Evolutionary conservation across 23 red algal species (phyloP), one percentile per base, ranked within the genome.

Genomic region (Agarophyton chilense): DNA sequence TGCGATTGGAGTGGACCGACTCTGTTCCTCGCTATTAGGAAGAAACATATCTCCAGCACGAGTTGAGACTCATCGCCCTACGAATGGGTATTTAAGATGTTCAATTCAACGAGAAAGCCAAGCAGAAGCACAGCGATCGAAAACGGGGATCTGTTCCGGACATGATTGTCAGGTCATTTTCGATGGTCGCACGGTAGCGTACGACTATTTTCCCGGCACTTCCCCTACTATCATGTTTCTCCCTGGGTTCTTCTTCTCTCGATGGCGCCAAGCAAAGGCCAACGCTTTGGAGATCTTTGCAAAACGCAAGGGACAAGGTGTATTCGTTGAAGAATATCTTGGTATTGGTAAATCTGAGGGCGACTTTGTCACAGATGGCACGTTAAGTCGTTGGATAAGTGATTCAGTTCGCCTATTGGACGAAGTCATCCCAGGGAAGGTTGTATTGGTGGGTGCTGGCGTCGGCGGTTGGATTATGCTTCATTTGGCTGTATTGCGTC

Each of bases 391-490:
- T 16, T 99, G 97, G 97, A 93, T 93, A 0, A 44, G 35, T 11
- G 82, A 99, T 61, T 83, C 90, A 10, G 50, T 90, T 67, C 78
- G 81, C 26, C 29, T 99, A 32, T 25, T 99, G 12, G 92, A 98
- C 58, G 24, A 82, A 46, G 85, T 92, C 10, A 33, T 98, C 21
- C 64, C 38, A 9, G 78, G 76, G 24, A 56, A 81, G 38, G 78
- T 84, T 8, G 32, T 78, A 67, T 87, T 96, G n/a, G 89, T 96
- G 6, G 60, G 91, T 7, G 97, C 93, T 28, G 94, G 93, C 55
- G 84, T 99, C 52, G 97, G 97, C 38, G 93, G 90, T 32, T 99
- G 97, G 97, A 94, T 99, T 16, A 88, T 84, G 83, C 86, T 99
- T 64, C 88, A 95, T 29, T 78, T 95, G 10, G 91, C 97, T 24